Evolutionary conservation across 768 basidiomycete genomes (phyloP), one percentile per base, ranked within the genome.

Genomic region (Phylloporus rhodoxanthus): DNA sequence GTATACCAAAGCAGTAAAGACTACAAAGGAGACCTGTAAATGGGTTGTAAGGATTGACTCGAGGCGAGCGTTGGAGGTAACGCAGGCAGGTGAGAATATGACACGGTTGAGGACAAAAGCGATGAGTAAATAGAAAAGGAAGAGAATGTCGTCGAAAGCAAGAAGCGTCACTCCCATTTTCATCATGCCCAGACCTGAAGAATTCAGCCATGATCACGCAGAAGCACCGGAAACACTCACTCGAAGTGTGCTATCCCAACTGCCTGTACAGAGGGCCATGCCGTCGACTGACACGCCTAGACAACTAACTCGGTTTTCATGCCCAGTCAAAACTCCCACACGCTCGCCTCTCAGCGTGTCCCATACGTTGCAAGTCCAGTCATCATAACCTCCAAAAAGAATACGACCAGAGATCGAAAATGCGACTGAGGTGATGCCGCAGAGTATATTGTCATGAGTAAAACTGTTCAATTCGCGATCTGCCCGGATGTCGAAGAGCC

Each of bases 341-440:
- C 95, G 88, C 69, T 98, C 95, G 48, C 96, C 96, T 70, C 95
- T 96, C 63, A 99, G 77, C 25, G 94, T 97, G 67, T 99, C 95
- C 95, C 95, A 99, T 45, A 98, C 95, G 66, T 99, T 99, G 76
- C 92, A 94, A 58, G 96, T 98, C 90, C 96, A 98, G 66, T 99
- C 95, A 69, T 99, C 95, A 67, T 99, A 99, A 36, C 95, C 95
- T 56, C 96, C 95, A 58, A 99, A 99, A 33, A 99, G 77, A 60
- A 99, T 91, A 52, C 95, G 88, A 32, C 95, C 95, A 23, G 94
- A 97, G 58, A 91, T 90, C 4, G 95, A 98, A 76, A 99, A 99
- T 13, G 93, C 95, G 57, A 99, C 96, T 4, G 94, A 97, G 13
- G 95, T 99, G 70, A 99, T 96, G 55, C 96, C 95, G 63, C 95